Evolutionary conservation across 192 early-diverging fungal genomes (phyloP).

Genomic region (Funneliformis mosseae): DNA sequence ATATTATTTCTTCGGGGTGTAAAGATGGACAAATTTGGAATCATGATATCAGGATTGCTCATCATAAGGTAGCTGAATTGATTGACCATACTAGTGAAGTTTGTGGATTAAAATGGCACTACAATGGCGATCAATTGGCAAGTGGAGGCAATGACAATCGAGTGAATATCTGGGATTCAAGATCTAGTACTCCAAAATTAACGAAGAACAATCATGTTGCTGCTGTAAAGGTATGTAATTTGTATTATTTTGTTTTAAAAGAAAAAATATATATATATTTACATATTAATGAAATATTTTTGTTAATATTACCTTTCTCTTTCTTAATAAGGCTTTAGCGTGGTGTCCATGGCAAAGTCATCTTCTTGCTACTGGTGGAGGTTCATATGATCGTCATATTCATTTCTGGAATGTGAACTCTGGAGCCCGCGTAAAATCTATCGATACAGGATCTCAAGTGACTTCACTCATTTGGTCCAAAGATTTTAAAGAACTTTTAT

Average conservation of each 20-base stretch:
- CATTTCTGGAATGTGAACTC: constrained; percentile 91
- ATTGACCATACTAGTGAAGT: constrained; percentile 75
- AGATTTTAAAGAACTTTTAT: constrained; percentile 82
- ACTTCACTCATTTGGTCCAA: constrained; percentile 91
- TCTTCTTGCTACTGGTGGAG: constrained; percentile 89
- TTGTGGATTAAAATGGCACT: constrained; percentile 88
- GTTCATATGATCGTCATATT: constrained; percentile 85
- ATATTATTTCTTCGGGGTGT: constrained; percentile 82
- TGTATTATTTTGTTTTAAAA: no score
- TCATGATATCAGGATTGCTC: constrained; percentile 89
- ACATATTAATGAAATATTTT: no score
- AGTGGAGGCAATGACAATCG: constrained; percentile 95
- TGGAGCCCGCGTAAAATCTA: constrained; percentile 57
- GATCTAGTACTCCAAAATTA: constrained; percentile 64
- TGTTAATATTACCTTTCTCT: no score
- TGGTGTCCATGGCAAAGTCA: constrained; percentile 93
- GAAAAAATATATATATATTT: no score
- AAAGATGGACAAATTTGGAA: constrained; percentile 91
- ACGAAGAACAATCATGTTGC: constrained; percentile 78
- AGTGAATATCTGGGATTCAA: constrained; percentile 87
- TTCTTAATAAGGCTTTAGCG: constrained; percentile 70
- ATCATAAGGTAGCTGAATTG: constrained; percentile 78
- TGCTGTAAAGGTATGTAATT: constrained; percentile 82
- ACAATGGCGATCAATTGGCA: constrained; percentile 78
- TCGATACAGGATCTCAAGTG: constrained; percentile 87